Base-by-base conservation (phyloP, 2,329 filamentous ascomycete genomes). In the Ophiostoma fasciatum region DNA sequence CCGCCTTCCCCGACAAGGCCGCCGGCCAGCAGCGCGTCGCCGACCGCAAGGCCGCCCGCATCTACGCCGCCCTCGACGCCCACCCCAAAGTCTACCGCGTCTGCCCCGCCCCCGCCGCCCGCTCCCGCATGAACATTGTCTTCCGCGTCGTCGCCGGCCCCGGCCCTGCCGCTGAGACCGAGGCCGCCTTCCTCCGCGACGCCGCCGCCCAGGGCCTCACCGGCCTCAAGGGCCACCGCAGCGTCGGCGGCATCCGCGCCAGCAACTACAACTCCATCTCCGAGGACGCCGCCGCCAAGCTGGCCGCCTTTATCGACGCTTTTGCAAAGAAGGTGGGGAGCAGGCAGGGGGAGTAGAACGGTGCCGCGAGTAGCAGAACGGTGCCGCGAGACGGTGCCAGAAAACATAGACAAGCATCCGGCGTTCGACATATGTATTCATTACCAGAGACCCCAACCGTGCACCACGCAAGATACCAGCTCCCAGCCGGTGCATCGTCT, bases 51-150 rank as follows among this genome's bases (percentile, higher is more conserved):
- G 79, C 88, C 0, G 49, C 69, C 13, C 53, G 81, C 22, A 74
- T 96, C 36, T 96, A 98, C 51, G 63, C 57, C 2, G 75, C 75
- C 1, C 66, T 96, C 7, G 88, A 94, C 46, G 71, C 71, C 30
- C 65, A 81, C 48, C 70, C 81, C 0, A 61, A 75, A 0, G 59
- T 79, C n/a, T 96, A 92, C 61, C 66, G 63, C 40, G 56, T 94
- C 22, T 75, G 94, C 0, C 83, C 85, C 0, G 69, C 80, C 46
- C 81, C 80, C 59, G 62, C 63, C 17, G 79, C 70, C 4, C 78
- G 87, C 38, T 93, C 82, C 48, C 67, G 84, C 37, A 94, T 96
- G 81, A 96, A 96, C 59, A 82, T 96, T 40, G 94, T 85, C 66
- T 94, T 94, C 67, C 66, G 85, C 13, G 68, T 93, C 14, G 63